These are phyloP conservation scores for Pichia sp. DNA, from an alignment of 1,139 yeast genomes.

Conservation along the genomic window DNA sequence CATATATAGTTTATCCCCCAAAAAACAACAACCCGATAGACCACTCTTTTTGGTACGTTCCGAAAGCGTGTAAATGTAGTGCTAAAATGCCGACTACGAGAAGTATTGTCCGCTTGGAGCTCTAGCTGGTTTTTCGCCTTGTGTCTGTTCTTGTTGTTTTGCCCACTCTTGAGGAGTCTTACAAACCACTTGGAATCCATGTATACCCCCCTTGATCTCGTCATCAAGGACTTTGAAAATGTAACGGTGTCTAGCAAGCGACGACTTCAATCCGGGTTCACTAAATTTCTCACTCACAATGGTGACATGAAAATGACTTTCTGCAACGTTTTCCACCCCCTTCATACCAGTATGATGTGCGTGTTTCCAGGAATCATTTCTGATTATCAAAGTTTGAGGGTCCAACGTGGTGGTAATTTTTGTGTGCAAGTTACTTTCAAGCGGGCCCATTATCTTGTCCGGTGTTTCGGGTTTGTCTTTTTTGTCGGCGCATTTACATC, in stretches of 20 bases:
- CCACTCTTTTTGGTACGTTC: no score
- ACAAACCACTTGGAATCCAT: constrained; percentile 83
- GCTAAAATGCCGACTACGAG: neutral
- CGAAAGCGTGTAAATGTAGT: neutral
- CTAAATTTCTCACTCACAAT: constrained; percentile 67
- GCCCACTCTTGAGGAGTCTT: constrained; percentile 65
- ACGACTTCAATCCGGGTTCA: constrained; percentile 59
- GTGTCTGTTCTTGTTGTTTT: constrained; percentile 17
- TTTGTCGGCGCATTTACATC: constrained; percentile 17
- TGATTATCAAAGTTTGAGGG: constrained; percentile 52
- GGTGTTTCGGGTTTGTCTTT: neutral
- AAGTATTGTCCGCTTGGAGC: constrained; percentile 11
- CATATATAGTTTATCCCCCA: neutral
- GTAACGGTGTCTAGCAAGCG: constrained; percentile 61
- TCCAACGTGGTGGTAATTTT: constrained; percentile 46
- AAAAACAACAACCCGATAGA: neutral
- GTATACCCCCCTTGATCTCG: constrained; percentile 53
- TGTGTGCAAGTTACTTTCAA: constrained; percentile 45
- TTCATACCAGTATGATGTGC: constrained; percentile 83
- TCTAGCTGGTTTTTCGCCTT: neutral
- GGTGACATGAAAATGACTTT: constrained; percentile 76
- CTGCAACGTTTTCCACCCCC: constrained; percentile 67
- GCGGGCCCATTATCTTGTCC: constrained; percentile 23
- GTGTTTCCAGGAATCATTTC: constrained; percentile 85
- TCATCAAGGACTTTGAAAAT: constrained; percentile 61